These are phyloP conservation scores for Penicillium verhagenii DNA, from an alignment of 495 filamentous ascomycete species.

Conservation along the genomic window DNA sequence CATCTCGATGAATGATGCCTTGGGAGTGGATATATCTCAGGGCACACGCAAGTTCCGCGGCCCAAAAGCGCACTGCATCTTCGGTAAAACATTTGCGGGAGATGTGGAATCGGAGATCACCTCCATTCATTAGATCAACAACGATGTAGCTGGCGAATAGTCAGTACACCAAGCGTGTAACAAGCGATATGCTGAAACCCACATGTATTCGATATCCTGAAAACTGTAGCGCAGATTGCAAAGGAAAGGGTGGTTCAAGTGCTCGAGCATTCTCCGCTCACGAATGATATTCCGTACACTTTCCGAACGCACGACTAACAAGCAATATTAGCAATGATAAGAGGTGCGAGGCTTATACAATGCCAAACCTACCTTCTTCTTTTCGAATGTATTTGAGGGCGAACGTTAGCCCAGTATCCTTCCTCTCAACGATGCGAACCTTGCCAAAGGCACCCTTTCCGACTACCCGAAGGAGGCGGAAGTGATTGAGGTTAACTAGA, in stretches of 20 bases:
- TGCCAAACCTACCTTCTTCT: constrained; percentile 76
- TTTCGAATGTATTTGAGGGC: constrained; percentile 98
- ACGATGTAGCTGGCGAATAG: constrained; percentile 76
- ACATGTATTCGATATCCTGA: constrained; percentile 99
- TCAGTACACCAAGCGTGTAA: constrained; percentile 18
- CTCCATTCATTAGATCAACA: constrained; percentile 97
- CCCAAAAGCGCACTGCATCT: constrained; percentile 95
- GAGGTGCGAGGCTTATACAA: constrained; percentile 5
- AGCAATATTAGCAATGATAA: not conserved
- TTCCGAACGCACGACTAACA: constrained; percentile 87
- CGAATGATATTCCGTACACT: constrained; percentile 98
- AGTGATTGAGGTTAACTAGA: constrained; percentile 94
- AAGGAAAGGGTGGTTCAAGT: constrained; percentile 95
- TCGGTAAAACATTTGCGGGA: constrained; percentile 97
- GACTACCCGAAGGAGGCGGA: constrained; percentile 90
- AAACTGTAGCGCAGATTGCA: constrained; percentile 99
- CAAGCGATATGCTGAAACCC: constrained; percentile 31
- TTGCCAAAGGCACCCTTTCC: constrained; percentile 98
- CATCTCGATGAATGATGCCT: constrained; percentile 92
- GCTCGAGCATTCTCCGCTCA: constrained; percentile 95
- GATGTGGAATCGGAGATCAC: constrained; percentile 96
- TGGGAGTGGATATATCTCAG: constrained; percentile 87
- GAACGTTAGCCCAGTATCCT: constrained; percentile 91
- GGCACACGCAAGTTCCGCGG: constrained; percentile 89
- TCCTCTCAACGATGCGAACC: constrained; percentile 95